A percentile compares a stretch with the other conserved stretches of the same genome.
Evolutionary conservation across 1,139 yeast species (phyloP).

Genomic region (Suhomyces yuchorum): DNA sequence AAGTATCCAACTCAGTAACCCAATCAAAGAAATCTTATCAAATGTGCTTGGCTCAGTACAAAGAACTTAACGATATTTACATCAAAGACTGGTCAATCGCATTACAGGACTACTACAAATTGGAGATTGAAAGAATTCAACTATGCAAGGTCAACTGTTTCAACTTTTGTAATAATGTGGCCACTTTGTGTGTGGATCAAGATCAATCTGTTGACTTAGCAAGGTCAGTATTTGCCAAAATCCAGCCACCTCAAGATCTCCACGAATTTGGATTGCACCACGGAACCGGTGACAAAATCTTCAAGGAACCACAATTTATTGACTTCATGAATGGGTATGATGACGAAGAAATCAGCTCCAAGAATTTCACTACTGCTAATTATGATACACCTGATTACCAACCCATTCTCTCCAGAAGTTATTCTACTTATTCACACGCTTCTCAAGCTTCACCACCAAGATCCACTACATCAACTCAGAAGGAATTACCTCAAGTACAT

Average conservation of each 20-base stretch:
- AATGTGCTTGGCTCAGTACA: slow-evolving; percentile 57
- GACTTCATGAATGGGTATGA: slow-evolving; percentile 45
- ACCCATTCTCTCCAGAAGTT: slow-evolving; percentile 37
- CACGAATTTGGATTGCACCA: slow-evolving; percentile 53
- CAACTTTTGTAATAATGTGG: slow-evolving; percentile 76
- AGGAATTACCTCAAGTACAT: slow-evolving; percentile 7
- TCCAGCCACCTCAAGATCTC: slow-evolving; percentile 65
- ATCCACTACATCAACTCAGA: background rate
- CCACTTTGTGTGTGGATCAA: slow-evolving; percentile 75
- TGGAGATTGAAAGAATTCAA: slow-evolving; percentile 80
- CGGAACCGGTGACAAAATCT: slow-evolving; percentile 69
- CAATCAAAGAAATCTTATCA: slow-evolving; percentile 60
- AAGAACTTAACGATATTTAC: slow-evolving; percentile 73
- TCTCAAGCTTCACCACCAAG: slow-evolving; percentile 10
- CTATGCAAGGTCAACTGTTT: slow-evolving; percentile 76
- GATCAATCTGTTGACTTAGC: slow-evolving; percentile 76
- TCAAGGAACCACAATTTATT: slow-evolving; percentile 52
- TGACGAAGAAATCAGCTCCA: slow-evolving; percentile 20
- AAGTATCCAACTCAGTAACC: slow-evolving; percentile 52
- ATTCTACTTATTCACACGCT: slow-evolving; percentile 29
- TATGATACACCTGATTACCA: slow-evolving; percentile 40
- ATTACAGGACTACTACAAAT: slow-evolving; percentile 67
- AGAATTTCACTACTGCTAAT: slow-evolving; percentile 29
- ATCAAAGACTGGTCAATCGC: slow-evolving; percentile 76
- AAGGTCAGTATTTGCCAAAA: slow-evolving; percentile 66